Evolutionary conservation across 2,329 filamentous ascomycete genomes (phyloP).

Genomic region (Colletotrichum gloeosporioides): DNA sequence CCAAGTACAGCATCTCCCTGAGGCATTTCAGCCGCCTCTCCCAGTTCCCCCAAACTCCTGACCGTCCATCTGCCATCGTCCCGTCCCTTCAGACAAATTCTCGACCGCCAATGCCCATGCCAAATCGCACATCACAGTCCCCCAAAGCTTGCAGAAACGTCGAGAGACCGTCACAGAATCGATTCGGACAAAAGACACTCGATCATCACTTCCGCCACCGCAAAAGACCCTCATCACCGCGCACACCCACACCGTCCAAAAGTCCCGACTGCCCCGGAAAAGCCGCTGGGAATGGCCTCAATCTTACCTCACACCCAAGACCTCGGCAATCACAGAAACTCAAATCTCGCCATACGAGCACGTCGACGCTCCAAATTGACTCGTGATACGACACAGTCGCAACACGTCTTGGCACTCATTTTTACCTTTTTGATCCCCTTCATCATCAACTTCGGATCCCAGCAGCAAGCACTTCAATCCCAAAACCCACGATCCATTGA

Average conservation of each 20-base stretch:
- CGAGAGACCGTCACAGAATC: not conserved
- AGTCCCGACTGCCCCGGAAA: not conserved
- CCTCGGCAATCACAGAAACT: not conserved
- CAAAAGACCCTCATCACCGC: not conserved
- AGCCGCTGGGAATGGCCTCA: slow-evolving; percentile 17
- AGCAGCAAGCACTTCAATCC: not conserved
- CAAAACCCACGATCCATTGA: not conserved
- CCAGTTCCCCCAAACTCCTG: not conserved
- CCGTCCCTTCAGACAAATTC: not conserved
- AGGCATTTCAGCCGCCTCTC: slow-evolving; percentile 16
- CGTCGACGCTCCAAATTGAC: not conserved
- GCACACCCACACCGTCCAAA: not conserved
- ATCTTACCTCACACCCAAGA: not conserved
- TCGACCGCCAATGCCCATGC: not conserved
- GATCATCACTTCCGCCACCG: not conserved
- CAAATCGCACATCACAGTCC: not conserved
- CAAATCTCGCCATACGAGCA: not conserved
- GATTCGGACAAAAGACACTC: not conserved
- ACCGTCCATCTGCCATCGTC: not conserved
- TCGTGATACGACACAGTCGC: not conserved
- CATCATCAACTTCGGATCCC: not conserved
- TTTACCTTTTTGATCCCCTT: not conserved
- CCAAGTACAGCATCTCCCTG: not conserved
- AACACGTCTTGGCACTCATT: not conserved
- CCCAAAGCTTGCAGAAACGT: not conserved